Evolutionary conservation across 1,284 basidiomycete species (phyloP).

Genomic region (Austroboletus niveus): DNA sequence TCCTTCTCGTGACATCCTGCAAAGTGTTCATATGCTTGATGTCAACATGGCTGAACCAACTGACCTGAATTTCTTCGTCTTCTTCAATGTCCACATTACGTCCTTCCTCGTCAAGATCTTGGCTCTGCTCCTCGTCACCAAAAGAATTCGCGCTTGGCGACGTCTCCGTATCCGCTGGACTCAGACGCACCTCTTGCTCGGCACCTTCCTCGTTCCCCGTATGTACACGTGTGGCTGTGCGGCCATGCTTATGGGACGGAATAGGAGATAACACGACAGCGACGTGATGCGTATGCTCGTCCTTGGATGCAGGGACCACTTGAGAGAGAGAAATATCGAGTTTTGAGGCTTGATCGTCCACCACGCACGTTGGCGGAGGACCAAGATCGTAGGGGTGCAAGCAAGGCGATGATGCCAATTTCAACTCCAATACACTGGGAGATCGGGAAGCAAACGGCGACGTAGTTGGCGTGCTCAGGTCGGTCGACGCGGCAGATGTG

Average conservation of each 20-base stretch:
- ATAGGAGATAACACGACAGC: constrained; percentile 22
- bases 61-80: constrained; percentile 42
- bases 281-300: constrained; percentile 24
- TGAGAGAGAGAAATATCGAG: neutral
- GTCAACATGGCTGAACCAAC: constrained; percentile 2
- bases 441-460: constrained; percentile 26
- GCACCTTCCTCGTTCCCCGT: neutral
- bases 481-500: constrained; percentile 19
- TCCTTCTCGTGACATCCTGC: constrained; percentile 35
- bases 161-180: constrained; percentile 13
- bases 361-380: neutral
- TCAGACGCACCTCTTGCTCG: constrained; percentile 1
- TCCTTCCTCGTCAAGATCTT: constrained; percentile 24
- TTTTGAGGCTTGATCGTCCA: neutral
- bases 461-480: constrained; percentile 18
- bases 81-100: constrained; percentile 36
- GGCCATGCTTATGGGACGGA: constrained; percentile 10
- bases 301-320: constrained; percentile 3
- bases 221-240: neutral
- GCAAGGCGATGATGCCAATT: constrained; percentile 2
- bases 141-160: constrained; percentile 9
- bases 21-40: constrained; percentile 3
- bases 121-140: constrained; percentile 2
- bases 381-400: neutral
- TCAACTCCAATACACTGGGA: constrained; percentile 24